phyloP scores from a whole-genome alignment of 2,329 filamentous ascomycete genomes.

The Daldinia eschscholtzii region DNA sequence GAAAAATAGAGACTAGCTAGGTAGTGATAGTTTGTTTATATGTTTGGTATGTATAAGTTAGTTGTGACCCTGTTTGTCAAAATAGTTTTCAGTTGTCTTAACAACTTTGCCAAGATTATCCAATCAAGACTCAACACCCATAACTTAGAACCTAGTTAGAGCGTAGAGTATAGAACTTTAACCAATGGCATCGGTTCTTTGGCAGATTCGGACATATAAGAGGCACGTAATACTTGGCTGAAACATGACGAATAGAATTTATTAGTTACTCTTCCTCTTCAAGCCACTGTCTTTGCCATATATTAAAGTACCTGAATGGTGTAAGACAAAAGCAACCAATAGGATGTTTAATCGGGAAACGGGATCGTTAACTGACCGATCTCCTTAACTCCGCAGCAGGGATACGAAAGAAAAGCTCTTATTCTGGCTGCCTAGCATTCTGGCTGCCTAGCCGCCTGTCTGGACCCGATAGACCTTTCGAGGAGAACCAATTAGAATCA shows the following conservation, averaged over 20 bases:
- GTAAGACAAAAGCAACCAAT: slow-evolving; percentile 19
- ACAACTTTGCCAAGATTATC: not conserved
- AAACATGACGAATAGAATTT: too few species aligned
- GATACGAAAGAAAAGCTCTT: slow-evolving; percentile 6
- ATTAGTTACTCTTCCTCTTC: not conserved
- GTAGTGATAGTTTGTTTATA: too few species aligned
- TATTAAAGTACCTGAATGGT: not conserved
- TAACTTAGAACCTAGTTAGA: not conserved
- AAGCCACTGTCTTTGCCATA: not conserved
- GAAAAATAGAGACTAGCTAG: too few species aligned
- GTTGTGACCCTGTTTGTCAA: not conserved
- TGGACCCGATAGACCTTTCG: slow-evolving; percentile 4
- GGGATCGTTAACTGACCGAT: slow-evolving; percentile 36
- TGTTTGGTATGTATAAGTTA: not conserved
- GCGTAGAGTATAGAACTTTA: not conserved
- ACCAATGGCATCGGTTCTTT: not conserved
- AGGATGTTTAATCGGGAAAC: slow-evolving; percentile 25
- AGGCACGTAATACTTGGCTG: too few species aligned
- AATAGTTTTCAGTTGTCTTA: not conserved
- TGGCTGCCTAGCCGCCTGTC: not conserved
- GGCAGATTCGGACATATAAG: too few species aligned
- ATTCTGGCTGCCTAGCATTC: not conserved
- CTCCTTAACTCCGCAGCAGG: slow-evolving; percentile 1
- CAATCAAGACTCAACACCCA: not conserved
- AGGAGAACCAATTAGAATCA: slow-evolving; percentile 36